Evolutionary conservation across 164 flowering plant genomes (phyloP).

Genomic region (grape (Vitis vinifera)): ASM3070453v1 NC_081809.1:12165501-12166000

Average conservation of each 20-base stretch:
- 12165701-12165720: constrained; percentile 19
- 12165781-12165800: constrained; percentile 27
- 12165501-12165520: too few relatives aligned
- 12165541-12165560: too few relatives aligned
- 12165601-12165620: neutral
- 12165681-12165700: constrained; percentile 35
- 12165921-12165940: constrained; percentile 30
- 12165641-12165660: neutral
- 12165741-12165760: neutral
- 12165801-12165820: constrained; percentile 10
- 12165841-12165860: constrained; percentile 25
- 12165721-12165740: constrained; percentile 25
- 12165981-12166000: constrained; percentile 15
- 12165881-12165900: constrained; percentile 19
- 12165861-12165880: constrained; percentile 16
- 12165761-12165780: neutral
- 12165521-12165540: too few relatives aligned
- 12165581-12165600: neutral
- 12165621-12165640: constrained; percentile 1
- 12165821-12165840: constrained; percentile 12
- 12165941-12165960: constrained; percentile 41
- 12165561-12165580: too few relatives aligned
- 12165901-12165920: constrained; percentile 32
- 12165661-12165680: constrained; percentile 28
- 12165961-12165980: constrained; percentile 31